Conservation (phyloP, 306 rosid genomes). For the Amphicarpaea edgeworthii region DNA sequence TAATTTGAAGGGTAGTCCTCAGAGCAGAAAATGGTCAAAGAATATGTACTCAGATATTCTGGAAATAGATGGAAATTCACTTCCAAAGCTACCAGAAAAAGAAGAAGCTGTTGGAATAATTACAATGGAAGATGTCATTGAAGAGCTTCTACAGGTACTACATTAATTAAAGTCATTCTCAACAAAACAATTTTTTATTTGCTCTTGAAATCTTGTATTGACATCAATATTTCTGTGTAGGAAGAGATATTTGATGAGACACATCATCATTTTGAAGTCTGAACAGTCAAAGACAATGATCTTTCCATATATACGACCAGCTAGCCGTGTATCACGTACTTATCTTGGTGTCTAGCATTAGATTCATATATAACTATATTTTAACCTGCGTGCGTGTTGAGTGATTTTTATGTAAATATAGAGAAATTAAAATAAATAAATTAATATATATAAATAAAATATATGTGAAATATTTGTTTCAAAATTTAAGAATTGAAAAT, state of each 20-base stretch:
- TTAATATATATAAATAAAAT: too few relatives aligned
- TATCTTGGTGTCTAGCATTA: neutral
- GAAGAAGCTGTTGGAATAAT: constrained; percentile 91
- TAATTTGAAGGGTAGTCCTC: constrained; percentile 57
- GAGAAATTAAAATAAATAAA: too few relatives aligned
- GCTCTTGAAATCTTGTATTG: constrained; percentile 13
- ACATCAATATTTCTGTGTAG: constrained; percentile 49
- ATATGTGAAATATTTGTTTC: too few relatives aligned
- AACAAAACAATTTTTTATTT: neutral
- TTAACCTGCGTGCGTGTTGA: too few relatives aligned
- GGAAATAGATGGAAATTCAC: constrained; percentile 70
- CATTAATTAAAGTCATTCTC: neutral
- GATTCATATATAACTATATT: too few relatives aligned
- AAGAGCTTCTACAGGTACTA: constrained; percentile 91
- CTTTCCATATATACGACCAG: neutral
- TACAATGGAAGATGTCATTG: constrained; percentile 92
- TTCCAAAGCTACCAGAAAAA: constrained; percentile 76
- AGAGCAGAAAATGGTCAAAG: constrained; percentile 83
- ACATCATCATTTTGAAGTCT: constrained; percentile 62
- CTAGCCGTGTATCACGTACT: neutral
- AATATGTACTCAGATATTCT: constrained; percentile 84
- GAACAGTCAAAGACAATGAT: constrained; percentile 61
- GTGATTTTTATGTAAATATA: too few relatives aligned
- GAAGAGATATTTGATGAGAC: constrained; percentile 97
- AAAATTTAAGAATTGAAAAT: too few relatives aligned